phyloP scores from a whole-genome alignment of 2,329 filamentous ascomycete species.

The Ustulina deusta region DNA sequence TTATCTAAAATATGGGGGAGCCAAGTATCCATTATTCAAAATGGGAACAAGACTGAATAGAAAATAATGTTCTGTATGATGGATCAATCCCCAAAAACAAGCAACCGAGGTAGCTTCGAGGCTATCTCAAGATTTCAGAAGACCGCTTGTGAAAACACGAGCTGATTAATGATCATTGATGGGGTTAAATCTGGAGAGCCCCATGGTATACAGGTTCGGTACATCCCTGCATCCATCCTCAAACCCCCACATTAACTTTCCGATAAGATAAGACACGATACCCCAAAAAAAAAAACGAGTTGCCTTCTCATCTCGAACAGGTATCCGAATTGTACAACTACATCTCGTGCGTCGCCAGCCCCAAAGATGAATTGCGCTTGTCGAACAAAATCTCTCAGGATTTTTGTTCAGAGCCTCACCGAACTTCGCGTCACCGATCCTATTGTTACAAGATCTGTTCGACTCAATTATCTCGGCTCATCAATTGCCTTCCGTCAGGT shows the following conservation, averaged over 20 bases:
- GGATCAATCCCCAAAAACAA: neutral
- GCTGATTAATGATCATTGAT: conserved; percentile 5
- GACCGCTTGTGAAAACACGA: neutral
- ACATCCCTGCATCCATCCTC: no score
- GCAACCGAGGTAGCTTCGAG: neutral
- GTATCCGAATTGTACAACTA: neutral
- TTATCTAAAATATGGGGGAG: neutral
- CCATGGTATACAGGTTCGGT: no score
- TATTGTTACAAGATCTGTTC: conserved; percentile 31
- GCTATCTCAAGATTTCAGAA: neutral
- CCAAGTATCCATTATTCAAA: neutral
- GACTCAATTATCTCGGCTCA: conserved; percentile 32
- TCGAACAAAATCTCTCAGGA: conserved; percentile 58
- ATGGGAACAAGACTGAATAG: neutral
- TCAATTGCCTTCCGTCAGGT: conserved; percentile 30
- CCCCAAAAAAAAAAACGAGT: conserved; percentile 8
- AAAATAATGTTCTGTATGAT: neutral
- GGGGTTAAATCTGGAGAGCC: conserved; percentile 7
- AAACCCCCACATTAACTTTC: no score
- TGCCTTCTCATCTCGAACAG: conserved; percentile 6
- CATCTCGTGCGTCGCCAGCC: neutral
- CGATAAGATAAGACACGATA: no score
- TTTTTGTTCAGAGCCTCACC: conserved; percentile 62
- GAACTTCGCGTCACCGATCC: conserved; percentile 45
- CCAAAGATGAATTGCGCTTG: conserved; percentile 62